Base-by-base conservation (phyloP, 148 eudicot genomes). In the Nepenthes mirabilis region DNA sequence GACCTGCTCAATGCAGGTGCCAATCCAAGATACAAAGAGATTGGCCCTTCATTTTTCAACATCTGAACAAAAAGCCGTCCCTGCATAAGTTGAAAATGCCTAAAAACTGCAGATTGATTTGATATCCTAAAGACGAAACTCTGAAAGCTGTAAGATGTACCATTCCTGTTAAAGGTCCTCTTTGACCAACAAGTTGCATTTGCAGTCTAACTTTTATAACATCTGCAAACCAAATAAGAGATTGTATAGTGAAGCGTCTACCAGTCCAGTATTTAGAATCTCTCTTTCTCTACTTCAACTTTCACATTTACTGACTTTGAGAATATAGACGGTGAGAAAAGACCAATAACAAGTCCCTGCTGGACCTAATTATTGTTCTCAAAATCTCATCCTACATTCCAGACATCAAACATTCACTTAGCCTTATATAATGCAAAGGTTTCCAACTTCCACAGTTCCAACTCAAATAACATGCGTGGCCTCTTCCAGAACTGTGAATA, bases 121-220 rank as follows among this genome's bases (percentile, higher is more conserved):
- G 51, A 59, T 55, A 63, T 37, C 33, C 43, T 8, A 1, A 23
- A 23, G 23, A 23, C 23, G 23, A 23, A 23, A 23, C 23, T 23
- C 23, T 23, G 23, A 23, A 48, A 12, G 48, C 14, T 65, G 9
- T 70, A 54, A n/a, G 49, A 62, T 67, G 65, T 80, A 91, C 97
- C 96, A 82, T 66, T 72, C 97, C 94, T 59, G 55, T 78, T 72
- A 88, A 77, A 60, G 97, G 94, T 62, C 94, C 97, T 69, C 82
- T 85, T 62, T 91, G 84, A 63, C 96, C 96, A 65, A 88, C 88
- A 63, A 88, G 94, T 75, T 88, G 94, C 97, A 91, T 91, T 76
- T 91, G 97, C 65, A 91, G 79, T 77, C 97, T 83, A 49, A 91
- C 97, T 78, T 91, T 91, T 68, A 91, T 80, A 64, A 91, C 97